A percentile compares a stretch with the other conserved stretches of the same genome.
These are phyloP conservation scores for Colletotrichum chrysophilum DNA, from an alignment of 2,329 filamentous ascomycete genomes.

Conservation along the genomic window DNA sequence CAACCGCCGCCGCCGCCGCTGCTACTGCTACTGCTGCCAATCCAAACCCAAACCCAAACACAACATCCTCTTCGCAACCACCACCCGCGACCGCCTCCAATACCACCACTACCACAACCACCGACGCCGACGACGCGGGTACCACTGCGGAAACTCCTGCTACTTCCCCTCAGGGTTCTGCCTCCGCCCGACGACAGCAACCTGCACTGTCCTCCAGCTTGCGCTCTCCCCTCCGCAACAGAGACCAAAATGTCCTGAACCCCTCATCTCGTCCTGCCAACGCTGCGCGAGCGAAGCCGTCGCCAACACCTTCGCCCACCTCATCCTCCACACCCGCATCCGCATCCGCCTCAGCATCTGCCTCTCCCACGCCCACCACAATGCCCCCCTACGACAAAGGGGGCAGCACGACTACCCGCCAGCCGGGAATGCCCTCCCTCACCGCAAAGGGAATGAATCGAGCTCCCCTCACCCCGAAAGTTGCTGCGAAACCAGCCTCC, in stretches of 20 bases:
- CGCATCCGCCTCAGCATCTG: not conserved
- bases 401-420: constrained; percentile 54
- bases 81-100: not conserved
- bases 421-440: constrained; percentile 73
- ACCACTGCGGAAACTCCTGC: not conserved
- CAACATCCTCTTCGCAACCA: not conserved
- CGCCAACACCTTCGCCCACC: constrained; percentile 12
- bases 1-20: constrained; percentile 7
- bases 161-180: not conserved
- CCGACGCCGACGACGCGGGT: not conserved
- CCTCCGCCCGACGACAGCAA: constrained; percentile 7
- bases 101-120: not conserved
- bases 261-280: constrained; percentile 5
- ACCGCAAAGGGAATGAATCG: constrained; percentile 60
- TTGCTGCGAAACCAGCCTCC: constrained; percentile 48
- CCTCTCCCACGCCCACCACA: constrained; percentile 9
- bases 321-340: not conserved
- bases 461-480: constrained; percentile 60
- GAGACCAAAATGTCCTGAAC: constrained; percentile 25
- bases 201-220: constrained; percentile 18
- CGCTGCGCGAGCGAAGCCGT: constrained; percentile 20
- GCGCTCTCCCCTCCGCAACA: constrained; percentile 17
- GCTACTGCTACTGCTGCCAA: not conserved
- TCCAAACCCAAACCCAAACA: not conserved
- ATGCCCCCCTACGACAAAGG: constrained; percentile 51